Percentiles rank a stretch among this genome's conserved stretches.
Conservation (phyloP, 352 stramenopile genomes). For the Aphanomyces stellatus region DNA sequence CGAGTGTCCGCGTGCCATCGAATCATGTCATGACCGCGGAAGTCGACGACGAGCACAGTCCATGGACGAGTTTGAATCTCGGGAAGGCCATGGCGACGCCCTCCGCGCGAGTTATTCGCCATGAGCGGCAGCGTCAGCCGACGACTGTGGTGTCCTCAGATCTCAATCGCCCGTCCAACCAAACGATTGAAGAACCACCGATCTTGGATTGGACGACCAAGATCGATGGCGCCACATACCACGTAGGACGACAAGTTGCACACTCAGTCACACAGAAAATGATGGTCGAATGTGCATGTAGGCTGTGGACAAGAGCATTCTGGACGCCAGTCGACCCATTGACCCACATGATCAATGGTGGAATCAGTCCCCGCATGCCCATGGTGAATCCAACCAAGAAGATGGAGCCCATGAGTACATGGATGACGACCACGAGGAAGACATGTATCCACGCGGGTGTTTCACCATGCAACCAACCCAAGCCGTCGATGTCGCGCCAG, state of each 20-base stretch:
- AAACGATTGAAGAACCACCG: background rate
- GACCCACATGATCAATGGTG: background rate
- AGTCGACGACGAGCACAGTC: background rate
- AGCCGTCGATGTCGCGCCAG: background rate
- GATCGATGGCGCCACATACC: background rate
- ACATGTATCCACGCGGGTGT: constrained; percentile 7
- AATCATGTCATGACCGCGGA: background rate
- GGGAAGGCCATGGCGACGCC: constrained; percentile 6
- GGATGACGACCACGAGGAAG: background rate
- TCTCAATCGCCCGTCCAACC: too few relatives aligned
- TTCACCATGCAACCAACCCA: background rate
- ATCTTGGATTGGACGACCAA: constrained; percentile 2
- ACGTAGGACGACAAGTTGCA: background rate
- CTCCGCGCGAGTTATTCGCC: constrained; percentile 5
- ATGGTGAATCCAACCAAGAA: background rate
- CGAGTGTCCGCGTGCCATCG: background rate
- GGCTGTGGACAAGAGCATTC: background rate
- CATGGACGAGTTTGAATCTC: constrained; percentile 12
- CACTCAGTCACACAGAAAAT: background rate
- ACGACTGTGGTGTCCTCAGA: too few relatives aligned
- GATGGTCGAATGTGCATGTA: background rate
- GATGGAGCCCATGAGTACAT: background rate
- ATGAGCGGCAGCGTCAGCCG: background rate
- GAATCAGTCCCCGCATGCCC: background rate
- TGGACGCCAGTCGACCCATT: background rate